These are phyloP conservation scores for Linnemannia schmuckeri DNA, from an alignment of 192 early-diverging fungal genomes.

Conservation along the genomic window DNA sequence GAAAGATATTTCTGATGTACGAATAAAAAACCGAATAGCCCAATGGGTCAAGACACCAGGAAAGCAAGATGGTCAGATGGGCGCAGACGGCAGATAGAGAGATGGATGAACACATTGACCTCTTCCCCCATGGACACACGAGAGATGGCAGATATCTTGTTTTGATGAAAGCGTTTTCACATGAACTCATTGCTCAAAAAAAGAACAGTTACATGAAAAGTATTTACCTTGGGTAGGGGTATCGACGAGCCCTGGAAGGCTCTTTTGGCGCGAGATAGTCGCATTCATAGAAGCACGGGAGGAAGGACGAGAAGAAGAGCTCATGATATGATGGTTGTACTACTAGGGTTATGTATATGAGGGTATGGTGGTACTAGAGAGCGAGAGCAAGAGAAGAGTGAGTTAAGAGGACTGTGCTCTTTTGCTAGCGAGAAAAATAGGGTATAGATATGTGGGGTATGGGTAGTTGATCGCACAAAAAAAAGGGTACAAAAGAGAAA, in stretches of 20 bases:
- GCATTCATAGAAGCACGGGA: neutral
- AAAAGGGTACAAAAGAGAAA: neutral
- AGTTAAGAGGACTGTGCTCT: neutral
- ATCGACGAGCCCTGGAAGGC: neutral
- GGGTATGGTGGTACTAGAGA: neutral
- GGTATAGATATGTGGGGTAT: neutral
- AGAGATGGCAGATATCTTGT: neutral
- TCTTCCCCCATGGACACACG: no score
- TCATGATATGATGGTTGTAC: neutral
- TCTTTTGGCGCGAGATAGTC: neutral
- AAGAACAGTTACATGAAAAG: no score
- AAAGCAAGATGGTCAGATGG: neutral
- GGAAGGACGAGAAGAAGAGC: conserved; percentile 1
- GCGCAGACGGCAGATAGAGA: neutral
- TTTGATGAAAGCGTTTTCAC: no score
- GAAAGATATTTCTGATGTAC: neutral
- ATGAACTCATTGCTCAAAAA: no score
- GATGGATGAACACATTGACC: neutral
- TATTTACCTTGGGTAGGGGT: neutral
- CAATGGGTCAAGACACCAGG: neutral
- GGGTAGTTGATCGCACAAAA: neutral
- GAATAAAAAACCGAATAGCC: neutral
- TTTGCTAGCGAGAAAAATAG: neutral
- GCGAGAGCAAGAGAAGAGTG: neutral
- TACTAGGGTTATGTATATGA: neutral